Evolutionary conservation across 768 basidiomycete genomes (phyloP), one percentile per base, ranked within the genome.

Genomic region (Mrakia frigida): DNA sequence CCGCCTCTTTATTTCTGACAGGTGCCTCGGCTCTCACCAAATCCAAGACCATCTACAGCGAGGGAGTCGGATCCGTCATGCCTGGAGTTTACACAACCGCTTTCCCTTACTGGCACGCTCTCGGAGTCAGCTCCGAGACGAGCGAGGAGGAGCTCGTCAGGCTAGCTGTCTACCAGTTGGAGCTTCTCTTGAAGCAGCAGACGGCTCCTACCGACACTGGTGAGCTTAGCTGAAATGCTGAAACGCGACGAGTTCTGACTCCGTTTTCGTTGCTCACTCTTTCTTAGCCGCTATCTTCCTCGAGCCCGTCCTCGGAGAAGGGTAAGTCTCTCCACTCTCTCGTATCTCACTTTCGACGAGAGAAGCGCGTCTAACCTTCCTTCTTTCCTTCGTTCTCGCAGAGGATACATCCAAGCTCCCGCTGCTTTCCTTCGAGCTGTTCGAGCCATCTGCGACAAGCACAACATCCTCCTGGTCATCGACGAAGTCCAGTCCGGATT

Each of bases 71-170:
- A 41, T 59, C 69, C n/a, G 77, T 74, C 73, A 78, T 78, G 72
- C 77, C 77, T 31, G 76, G 77, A 6, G 92, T 91, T 11, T 93
- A 89, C 84, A 86, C 88, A 0, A 87, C 89, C 14, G 89, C 94
- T 0, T 98, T 89, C 87, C 96, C 96, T 0, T 98, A 90, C 86
- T 97, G 94, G 93, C 94, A 96, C 82, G 91, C 93, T 79, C 84
- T 88, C 76, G 89, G 89, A 69, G 81, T 90, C 3, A 84, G 88
- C 3, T 86, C 86, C 3, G 83, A 84, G 53, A 89, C 91, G 0
- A 84, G 88, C 13, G 84, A 87, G 72, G 85, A 87, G 23, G 86
- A 87, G 59, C 86, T 93, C 23, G 86, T 90, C 70, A 81, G 87
- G 39, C 84, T 88, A 60, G 89, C 90, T 28, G 86, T 94, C 23